Conservation (phyloP, 2,329 filamentous ascomycete genomes). For the Talaromyces sp. region DNA sequence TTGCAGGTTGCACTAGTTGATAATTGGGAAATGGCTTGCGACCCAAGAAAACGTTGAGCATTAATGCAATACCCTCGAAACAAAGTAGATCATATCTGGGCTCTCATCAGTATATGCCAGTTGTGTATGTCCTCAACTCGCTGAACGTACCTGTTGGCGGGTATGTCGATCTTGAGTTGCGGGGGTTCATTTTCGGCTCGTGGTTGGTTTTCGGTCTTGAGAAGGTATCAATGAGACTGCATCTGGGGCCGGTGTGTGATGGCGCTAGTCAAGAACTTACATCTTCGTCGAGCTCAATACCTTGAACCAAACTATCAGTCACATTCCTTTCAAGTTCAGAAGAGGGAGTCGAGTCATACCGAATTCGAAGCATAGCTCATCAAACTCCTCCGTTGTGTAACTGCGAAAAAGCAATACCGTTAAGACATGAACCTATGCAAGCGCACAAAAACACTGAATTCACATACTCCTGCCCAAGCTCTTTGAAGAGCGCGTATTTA, state of each 20-base stretch:
- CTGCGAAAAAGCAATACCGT: conserved; percentile 40
- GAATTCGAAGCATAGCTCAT: conserved; percentile 97
- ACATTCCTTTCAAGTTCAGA: conserved; percentile 21
- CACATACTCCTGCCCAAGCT: conserved; percentile 77
- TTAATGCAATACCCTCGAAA: conserved; percentile 92
- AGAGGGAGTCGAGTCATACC: conserved; percentile 48
- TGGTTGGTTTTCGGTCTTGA: conserved; percentile 65
- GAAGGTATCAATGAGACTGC: conserved; percentile 16
- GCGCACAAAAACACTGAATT: neutral
- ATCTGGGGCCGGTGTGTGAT: neutral
- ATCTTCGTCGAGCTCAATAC: conserved; percentile 95
- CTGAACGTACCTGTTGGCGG: conserved; percentile 74
- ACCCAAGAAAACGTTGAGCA: conserved; percentile 90
- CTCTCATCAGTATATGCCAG: conserved; percentile 23
- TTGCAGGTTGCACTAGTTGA: conserved; percentile 66
- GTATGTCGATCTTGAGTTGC: conserved; percentile 96
- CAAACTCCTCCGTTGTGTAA: conserved; percentile 90
- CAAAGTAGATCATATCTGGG: conserved; percentile 80
- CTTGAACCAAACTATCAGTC: conserved; percentile 38
- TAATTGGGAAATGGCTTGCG: conserved; percentile 74
- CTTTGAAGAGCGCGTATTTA: conserved; percentile 93
- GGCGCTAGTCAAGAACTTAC: conserved; percentile 31
- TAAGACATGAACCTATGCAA: conserved; percentile 13
- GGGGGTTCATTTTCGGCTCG: conserved; percentile 78
- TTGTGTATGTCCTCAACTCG: neutral